These are phyloP conservation scores for Triangularia verruculosa DNA, from an alignment of 2,329 filamentous ascomycete genomes.

Conservation along the genomic window DNA sequence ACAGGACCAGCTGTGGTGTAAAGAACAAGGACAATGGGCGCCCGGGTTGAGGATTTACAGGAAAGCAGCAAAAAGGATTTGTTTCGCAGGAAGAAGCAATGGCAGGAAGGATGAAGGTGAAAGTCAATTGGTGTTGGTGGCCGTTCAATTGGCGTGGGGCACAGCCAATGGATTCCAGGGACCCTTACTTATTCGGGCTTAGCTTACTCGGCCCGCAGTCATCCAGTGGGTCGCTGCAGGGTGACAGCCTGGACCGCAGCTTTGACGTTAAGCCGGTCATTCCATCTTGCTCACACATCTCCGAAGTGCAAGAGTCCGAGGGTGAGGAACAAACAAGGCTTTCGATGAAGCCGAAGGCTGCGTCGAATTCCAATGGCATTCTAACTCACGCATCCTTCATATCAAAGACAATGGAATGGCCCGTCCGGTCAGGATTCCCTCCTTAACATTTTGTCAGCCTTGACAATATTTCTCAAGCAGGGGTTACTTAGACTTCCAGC, in stretches of 20 bases:
- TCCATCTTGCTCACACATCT: background rate
- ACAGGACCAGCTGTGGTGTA: background rate
- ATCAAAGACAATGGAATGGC: too few relatives aligned
- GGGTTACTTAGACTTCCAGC: constrained; percentile 3
- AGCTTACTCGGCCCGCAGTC: background rate
- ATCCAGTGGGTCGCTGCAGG: constrained; percentile 6
- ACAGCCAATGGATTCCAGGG: background rate
- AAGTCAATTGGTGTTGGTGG: constrained; percentile 1
- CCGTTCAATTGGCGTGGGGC: constrained; percentile 3
- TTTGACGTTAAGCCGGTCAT: background rate
- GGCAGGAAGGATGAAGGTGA: background rate
- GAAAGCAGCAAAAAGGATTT: background rate
- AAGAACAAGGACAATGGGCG: background rate
- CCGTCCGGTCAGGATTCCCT: too few relatives aligned
- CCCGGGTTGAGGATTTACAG: background rate
- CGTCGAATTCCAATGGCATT: too few relatives aligned
- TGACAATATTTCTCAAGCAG: constrained; percentile 12
- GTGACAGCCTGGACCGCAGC: constrained; percentile 1
- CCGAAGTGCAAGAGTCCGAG: too few relatives aligned
- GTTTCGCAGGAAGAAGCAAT: background rate
- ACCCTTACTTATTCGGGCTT: background rate
- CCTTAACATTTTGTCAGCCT: too few relatives aligned
- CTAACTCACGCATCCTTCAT: too few relatives aligned
- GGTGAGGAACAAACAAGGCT: too few relatives aligned
- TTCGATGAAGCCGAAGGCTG: too few relatives aligned